Conservation (phyloP, 2,329 filamentous ascomycete genomes). For the Alternaria viburni region DNA sequence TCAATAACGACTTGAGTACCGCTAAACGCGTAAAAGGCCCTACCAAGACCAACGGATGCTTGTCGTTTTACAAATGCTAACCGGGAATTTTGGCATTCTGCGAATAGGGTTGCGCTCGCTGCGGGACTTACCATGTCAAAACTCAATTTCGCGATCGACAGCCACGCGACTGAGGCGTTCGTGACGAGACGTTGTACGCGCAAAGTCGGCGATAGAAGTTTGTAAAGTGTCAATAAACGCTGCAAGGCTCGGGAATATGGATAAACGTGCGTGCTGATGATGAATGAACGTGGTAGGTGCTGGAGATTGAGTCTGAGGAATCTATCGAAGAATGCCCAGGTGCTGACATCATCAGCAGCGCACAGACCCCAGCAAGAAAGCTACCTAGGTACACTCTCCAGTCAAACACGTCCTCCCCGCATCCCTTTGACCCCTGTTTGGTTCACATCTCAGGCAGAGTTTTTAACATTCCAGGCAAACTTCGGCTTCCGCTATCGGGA, state of each 20-base stretch:
- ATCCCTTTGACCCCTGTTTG: neutral
- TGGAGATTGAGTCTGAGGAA: neutral
- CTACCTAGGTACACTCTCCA: neutral
- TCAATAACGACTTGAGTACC: neutral
- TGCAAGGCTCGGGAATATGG: neutral
- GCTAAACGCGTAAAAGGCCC: neutral
- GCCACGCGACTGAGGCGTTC: neutral
- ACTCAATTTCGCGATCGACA: neutral
- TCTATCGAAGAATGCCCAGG: neutral
- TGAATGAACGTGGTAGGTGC: neutral
- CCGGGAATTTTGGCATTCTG: neutral
- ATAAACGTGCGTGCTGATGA: neutral
- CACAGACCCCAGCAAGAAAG: neutral
- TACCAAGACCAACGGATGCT: neutral
- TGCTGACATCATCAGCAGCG: neutral
- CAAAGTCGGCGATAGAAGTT: slow-evolving; percentile 2
- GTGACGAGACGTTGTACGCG: neutral
- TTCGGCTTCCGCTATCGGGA: neutral
- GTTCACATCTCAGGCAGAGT: neutral
- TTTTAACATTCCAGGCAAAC: neutral
- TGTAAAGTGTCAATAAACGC: neutral
- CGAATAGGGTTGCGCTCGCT: neutral
- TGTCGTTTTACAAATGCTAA: neutral
- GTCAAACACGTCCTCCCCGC: neutral
- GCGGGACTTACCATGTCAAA: slow-evolving; percentile 2